Evolutionary conservation across 306 rosid genomes (phyloP).

Genomic region (Begonia peltatifolia): DNA sequence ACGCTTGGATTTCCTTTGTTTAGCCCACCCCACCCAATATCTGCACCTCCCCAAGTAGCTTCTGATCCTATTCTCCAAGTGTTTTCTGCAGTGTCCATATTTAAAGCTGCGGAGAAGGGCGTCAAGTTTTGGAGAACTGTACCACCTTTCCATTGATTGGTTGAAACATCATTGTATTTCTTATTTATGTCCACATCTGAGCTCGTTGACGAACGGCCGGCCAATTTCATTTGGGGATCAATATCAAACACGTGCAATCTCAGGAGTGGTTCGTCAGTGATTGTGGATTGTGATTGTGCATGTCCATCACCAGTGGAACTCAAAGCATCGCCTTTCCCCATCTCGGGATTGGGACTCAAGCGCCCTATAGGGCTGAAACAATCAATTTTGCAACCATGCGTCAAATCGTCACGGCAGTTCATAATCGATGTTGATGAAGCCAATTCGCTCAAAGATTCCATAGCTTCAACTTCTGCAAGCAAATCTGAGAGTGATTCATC

Average conservation of each 20-base stretch:
- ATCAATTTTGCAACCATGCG: conserved; percentile 53
- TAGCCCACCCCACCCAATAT: conserved; percentile 27
- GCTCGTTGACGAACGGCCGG: conserved; percentile 29
- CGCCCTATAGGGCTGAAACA: conserved; percentile 51
- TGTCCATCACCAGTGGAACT: conserved; percentile 63
- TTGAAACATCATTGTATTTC: conserved; percentile 37
- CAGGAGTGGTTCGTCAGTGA: conserved; percentile 30
- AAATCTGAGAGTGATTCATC: conserved; percentile 94
- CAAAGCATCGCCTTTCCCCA: conserved; percentile 69
- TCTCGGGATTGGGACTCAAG: conserved; percentile 59
- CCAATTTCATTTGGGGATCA: conserved; percentile 38
- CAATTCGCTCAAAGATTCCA: conserved; percentile 77
- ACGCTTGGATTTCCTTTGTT: conserved; percentile 27
- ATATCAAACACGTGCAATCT: conserved; percentile 21
- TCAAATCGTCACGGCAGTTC: conserved; percentile 47
- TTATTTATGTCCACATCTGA: conserved; percentile 32
- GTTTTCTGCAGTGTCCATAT: conserved; percentile 24
- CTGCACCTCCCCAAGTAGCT: conserved; percentile 24
- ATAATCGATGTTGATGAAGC: conserved; percentile 61
- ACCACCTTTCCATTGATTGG: conserved; percentile 13
- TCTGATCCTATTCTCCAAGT: conserved; percentile 53
- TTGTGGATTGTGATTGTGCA: conserved; percentile 28
- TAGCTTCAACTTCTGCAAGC: conserved; percentile 95
- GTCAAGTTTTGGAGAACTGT: no score
- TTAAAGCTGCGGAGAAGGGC: conserved; percentile 21